Conservation (phyloP, 371 early-diverging fungal species). For the Dentiscutata heterogama region DNA sequence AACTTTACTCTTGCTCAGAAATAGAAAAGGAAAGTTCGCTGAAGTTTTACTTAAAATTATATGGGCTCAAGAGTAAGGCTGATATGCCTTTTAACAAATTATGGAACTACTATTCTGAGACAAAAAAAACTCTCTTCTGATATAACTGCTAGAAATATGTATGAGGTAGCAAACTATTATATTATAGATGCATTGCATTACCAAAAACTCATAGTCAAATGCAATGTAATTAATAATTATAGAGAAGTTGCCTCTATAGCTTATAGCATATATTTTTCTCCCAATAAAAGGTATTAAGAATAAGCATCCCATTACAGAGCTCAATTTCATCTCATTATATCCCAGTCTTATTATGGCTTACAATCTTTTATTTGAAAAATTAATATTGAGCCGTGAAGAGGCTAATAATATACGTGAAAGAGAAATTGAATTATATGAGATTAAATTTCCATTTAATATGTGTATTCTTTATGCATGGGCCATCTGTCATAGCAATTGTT, state of each 20-base stretch:
- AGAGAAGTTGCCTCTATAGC: conserved; percentile 36
- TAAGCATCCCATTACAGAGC: too few relatives aligned
- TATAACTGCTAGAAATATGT: too few relatives aligned
- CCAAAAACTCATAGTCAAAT: conserved; percentile 30
- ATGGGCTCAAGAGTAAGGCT: too few relatives aligned
- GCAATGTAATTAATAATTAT: conserved; percentile 29
- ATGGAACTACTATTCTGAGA: too few relatives aligned
- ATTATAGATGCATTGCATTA: not conserved
- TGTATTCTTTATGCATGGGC: not conserved
- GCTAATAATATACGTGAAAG: not conserved
- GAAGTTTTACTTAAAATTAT: too few relatives aligned
- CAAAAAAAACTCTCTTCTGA: too few relatives aligned
- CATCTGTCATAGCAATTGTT: not conserved
- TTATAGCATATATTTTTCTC: not conserved
- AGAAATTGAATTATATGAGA: conserved; percentile 25
- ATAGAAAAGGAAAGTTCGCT: not conserved
- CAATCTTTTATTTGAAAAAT: not conserved
- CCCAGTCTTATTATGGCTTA: too few relatives aligned
- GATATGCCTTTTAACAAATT: too few relatives aligned
- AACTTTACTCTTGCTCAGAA: not conserved
- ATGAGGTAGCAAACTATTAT: conserved; percentile 27
- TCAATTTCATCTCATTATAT: too few relatives aligned
- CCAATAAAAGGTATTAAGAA: too few relatives aligned
- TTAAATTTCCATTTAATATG: conserved; percentile 20
- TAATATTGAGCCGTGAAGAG: not conserved